phyloP scores from a whole-genome alignment of 371 early-diverging fungal species.

The Lichtheimia ornata region DNA sequence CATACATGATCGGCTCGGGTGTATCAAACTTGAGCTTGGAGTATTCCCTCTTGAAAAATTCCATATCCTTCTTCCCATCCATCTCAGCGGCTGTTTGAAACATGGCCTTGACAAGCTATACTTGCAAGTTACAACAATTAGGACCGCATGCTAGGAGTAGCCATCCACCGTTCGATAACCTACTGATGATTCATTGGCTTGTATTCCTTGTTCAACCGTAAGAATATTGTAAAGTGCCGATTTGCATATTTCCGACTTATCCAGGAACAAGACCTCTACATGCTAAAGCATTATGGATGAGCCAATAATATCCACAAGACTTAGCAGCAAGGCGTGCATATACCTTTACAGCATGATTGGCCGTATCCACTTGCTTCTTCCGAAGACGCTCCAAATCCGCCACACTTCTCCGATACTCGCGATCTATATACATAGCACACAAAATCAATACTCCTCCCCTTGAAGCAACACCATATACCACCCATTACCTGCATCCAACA shows the following conservation, averaged over 20 bases:
- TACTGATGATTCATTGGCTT: slow-evolving; percentile 14
- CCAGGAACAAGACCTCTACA: slow-evolving; percentile 13
- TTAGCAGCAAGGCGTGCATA: not conserved
- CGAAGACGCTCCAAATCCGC: slow-evolving; percentile 11
- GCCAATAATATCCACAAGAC: not conserved
- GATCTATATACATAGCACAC: slow-evolving; percentile 6
- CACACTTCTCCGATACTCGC: slow-evolving; percentile 11
- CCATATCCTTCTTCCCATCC: slow-evolving; percentile 33
- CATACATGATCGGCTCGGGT: slow-evolving; percentile 50
- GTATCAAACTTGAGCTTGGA: slow-evolving; percentile 11
- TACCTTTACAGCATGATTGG: slow-evolving; percentile 16
- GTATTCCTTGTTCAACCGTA: slow-evolving; percentile 12
- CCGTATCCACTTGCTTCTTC: slow-evolving; percentile 15
- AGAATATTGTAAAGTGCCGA: slow-evolving; percentile 12
- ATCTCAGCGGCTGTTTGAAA: slow-evolving; percentile 22
- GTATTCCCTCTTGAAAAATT: slow-evolving; percentile 23
- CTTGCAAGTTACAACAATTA: too few species aligned
- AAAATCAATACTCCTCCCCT: too few species aligned
- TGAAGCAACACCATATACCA: slow-evolving; percentile 24
- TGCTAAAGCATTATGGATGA: slow-evolving; percentile 3
- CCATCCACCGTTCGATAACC: not conserved
- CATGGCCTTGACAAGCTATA: too few species aligned
- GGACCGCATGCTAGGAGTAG: too few species aligned
- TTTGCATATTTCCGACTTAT: slow-evolving; percentile 16
- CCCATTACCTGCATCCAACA: slow-evolving; percentile 57